Evolutionary conservation across 257 asterid genomes (phyloP).

Genomic region (Solanum ossicruentum): DNA sequence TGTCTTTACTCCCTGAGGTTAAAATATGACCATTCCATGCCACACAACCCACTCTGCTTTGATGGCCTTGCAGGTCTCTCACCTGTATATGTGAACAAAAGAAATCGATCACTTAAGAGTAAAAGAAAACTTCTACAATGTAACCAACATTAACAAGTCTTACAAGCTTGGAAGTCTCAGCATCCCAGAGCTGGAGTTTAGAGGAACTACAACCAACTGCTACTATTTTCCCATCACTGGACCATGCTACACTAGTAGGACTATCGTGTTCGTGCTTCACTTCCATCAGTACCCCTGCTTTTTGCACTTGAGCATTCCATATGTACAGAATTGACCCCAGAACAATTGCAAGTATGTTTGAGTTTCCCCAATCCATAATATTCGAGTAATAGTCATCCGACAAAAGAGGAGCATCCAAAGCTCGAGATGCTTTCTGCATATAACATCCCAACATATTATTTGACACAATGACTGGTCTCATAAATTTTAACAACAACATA

Average conservation of each 20-base stretch:
- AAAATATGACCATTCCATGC: constrained; percentile 55
- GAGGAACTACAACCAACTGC: constrained; percentile 45
- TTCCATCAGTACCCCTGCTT: constrained; percentile 12
- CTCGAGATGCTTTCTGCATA: constrained; percentile 28
- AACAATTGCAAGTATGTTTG: constrained; percentile 47
- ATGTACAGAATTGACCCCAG: constrained; percentile 35
- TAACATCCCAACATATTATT: neutral
- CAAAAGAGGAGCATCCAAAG: constrained; percentile 50
- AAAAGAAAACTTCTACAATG: neutral
- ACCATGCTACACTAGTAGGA: constrained; percentile 67
- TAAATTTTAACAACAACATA: neutral
- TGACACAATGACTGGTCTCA: neutral
- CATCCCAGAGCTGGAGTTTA: constrained; percentile 41
- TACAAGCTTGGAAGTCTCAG: constrained; percentile 49
- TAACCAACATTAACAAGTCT: neutral
- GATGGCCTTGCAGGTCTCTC: constrained; percentile 41
- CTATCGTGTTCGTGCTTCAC: constrained; percentile 10
- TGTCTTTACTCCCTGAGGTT: constrained; percentile 57
- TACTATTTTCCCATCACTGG: constrained; percentile 33
- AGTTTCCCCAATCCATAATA: constrained; percentile 67
- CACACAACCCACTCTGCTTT: constrained; percentile 35
- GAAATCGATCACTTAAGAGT: neutral
- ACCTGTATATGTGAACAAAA: constrained; percentile 20
- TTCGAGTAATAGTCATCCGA: constrained; percentile 47
- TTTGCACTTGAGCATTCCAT: constrained; percentile 29